phyloP scores from a whole-genome alignment of 2,329 filamentous ascomycete species.

The Didymella lethalis region DNA sequence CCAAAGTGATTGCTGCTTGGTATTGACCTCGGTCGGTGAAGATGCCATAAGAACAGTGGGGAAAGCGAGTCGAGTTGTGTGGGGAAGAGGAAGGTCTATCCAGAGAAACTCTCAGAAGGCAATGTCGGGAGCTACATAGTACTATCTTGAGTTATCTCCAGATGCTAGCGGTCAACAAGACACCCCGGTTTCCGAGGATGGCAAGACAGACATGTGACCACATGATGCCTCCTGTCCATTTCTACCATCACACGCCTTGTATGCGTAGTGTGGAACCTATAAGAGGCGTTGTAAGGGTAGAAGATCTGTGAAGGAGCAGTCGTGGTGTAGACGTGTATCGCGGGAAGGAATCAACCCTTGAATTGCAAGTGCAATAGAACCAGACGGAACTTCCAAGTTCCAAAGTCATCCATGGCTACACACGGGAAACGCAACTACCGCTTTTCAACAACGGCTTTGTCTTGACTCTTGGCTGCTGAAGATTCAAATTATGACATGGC shows the following conservation, averaged over 20 bases:
- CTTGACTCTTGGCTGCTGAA: slow-evolving; percentile 7
- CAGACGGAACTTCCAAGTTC: too few relatives aligned
- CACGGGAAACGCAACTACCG: slow-evolving; percentile 2
- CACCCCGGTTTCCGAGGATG: slow-evolving; percentile 20
- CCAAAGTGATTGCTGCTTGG: slow-evolving; percentile 9
- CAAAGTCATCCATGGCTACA: neutral
- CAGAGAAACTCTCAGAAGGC: neutral
- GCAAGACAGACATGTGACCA: slow-evolving; percentile 15
- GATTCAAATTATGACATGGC: neutral
- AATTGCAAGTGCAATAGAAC: neutral
- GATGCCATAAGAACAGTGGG: slow-evolving; percentile 5
- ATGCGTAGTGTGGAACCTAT: neutral
- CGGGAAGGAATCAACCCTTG: neutral
- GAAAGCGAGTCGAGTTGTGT: neutral
- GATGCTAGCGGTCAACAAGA: slow-evolving; percentile 9
- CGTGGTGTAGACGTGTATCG: neutral
- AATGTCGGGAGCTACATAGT: slow-evolving; percentile 3
- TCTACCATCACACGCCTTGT: neutral
- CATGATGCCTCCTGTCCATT: slow-evolving; percentile 3
- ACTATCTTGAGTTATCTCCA: slow-evolving; percentile 17
- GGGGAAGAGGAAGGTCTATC: neutral
- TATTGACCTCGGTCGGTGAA: slow-evolving; percentile 2
- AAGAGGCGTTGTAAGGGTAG: neutral
- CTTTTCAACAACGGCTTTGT: neutral
- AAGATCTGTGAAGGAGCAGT: neutral